Percentiles rank a stretch among this genome's conserved stretches.
phyloP scores from a whole-genome alignment of 805 yeast genomes.

The Kodamaea restingae region DNA sequence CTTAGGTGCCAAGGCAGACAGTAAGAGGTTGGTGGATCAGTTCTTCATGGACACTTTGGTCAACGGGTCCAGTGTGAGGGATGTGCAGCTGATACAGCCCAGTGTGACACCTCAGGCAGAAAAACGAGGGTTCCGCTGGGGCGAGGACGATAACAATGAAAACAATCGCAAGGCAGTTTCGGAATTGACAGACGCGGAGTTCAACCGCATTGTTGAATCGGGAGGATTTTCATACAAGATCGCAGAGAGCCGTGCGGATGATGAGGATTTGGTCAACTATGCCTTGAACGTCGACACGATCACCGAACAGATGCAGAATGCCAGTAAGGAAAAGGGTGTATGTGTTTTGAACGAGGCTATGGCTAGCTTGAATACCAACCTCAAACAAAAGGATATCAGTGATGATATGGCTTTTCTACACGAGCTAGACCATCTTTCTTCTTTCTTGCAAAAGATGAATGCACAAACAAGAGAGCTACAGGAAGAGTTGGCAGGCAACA shows the following conservation, averaged over 20 bases:
- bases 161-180: slow-evolving; percentile 4
- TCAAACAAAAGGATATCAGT: slow-evolving; percentile 1
- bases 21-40: slow-evolving; percentile 39
- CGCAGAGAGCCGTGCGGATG: slow-evolving; percentile 14
- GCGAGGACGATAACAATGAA: slow-evolving; percentile 2
- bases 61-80: not conserved
- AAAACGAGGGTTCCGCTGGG: slow-evolving; percentile 4
- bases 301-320: slow-evolving; percentile 13
- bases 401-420: slow-evolving; percentile 1
- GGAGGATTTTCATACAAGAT: slow-evolving; percentile 19
- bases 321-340: slow-evolving; percentile 1
- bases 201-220: slow-evolving; percentile 13
- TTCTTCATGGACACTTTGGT: slow-evolving; percentile 25
- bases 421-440: slow-evolving; percentile 16
- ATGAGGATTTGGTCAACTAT: slow-evolving; percentile 25
- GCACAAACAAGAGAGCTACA: slow-evolving; percentile 17
- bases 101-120: slow-evolving; percentile 6
- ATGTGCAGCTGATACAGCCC: not conserved
- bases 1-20: slow-evolving; percentile 14
- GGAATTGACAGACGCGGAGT: slow-evolving; percentile 11
- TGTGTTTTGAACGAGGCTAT: slow-evolving; percentile 5
- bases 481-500: slow-evolving; percentile 16
- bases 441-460: slow-evolving; percentile 18
- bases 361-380: slow-evolving; percentile 3
- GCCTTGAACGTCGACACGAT: slow-evolving; percentile 27